Evolutionary conservation across 305 asterid species (phyloP).

Genomic region (Euphrasia arctica): DNA sequence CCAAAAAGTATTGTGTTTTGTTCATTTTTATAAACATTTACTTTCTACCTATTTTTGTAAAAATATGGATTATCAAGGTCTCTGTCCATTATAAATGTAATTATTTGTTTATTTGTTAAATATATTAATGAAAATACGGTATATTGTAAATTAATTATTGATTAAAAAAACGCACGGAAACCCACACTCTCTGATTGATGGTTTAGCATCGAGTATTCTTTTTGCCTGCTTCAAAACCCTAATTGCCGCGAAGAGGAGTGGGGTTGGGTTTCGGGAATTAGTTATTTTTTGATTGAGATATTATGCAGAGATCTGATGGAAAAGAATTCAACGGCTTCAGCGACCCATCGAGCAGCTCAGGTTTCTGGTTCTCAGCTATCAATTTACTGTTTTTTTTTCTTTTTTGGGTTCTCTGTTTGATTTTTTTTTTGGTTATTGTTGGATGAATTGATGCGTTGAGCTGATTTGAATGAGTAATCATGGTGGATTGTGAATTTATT

Average conservation of each 20-base stretch:
- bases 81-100: too few species aligned
- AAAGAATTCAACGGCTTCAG: slow-evolving; percentile 34
- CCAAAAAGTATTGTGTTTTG: too few species aligned
- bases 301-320: slow-evolving; percentile 60
- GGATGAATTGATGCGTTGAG: slow-evolving; percentile 10
- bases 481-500: slow-evolving; percentile 14
- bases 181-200: too few species aligned
- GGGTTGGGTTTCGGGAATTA: slow-evolving; percentile 18
- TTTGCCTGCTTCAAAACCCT: slow-evolving; percentile 36
- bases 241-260: slow-evolving; percentile 19
- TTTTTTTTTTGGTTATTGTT: neutral
- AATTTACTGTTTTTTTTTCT: neutral
- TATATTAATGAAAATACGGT: too few species aligned
- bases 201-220: neutral
- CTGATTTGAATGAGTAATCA: neutral
- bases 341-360: slow-evolving; percentile 45
- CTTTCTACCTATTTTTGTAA: too few species aligned
- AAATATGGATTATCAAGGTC: too few species aligned
- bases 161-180: too few species aligned
- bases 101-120: too few species aligned
- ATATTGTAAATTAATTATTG: too few species aligned
- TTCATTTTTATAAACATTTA: too few species aligned
- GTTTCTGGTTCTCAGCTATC: slow-evolving; percentile 47
- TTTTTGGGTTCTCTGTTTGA: neutral
- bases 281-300: neutral